phyloP scores from a whole-genome alignment of 208 protist species.

The Crithidia fasciculata region DNA sequence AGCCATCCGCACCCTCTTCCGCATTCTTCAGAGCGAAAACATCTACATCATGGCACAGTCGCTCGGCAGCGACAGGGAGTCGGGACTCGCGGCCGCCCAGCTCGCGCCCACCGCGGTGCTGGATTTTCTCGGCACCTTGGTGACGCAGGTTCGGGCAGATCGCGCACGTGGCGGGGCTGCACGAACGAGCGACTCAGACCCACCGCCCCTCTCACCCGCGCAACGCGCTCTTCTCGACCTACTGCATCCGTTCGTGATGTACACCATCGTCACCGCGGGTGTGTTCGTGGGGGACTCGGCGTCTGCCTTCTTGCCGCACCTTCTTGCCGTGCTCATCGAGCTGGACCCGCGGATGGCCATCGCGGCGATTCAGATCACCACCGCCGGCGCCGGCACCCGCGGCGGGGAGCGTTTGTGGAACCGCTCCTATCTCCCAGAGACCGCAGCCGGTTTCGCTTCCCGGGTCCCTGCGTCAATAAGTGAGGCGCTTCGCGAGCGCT shows the following conservation, averaged over 20 bases:
- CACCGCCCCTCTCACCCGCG: not conserved
- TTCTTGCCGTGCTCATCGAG: conserved; percentile 17
- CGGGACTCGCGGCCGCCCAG: not conserved
- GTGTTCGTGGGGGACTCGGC: not conserved
- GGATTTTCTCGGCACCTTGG: not conserved
- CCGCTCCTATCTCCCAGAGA: too few species aligned
- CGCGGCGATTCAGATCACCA: not conserved
- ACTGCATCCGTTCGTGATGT: conserved; percentile 20
- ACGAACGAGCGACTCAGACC: too few species aligned
- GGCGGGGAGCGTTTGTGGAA: too few species aligned
- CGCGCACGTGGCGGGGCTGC: not conserved
- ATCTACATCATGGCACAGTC: too few species aligned
- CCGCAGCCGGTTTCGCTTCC: too few species aligned
- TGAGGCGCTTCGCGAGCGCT: too few species aligned
- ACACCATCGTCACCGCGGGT: conserved; percentile 1
- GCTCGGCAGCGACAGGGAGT: too few species aligned
- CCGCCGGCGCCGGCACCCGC: too few species aligned
- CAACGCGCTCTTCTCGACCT: conserved; percentile 7
- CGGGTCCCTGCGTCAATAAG: too few species aligned
- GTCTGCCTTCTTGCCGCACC: not conserved
- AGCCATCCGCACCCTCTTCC: too few species aligned
- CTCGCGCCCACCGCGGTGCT: conserved; percentile 2
- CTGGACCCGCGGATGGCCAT: conserved; percentile 21
- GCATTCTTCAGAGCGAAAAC: too few species aligned
- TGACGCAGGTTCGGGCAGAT: conserved; percentile 1